phyloP scores from a whole-genome alignment of 2,329 filamentous ascomycete species.

The Ascochyta koolunga region DNA sequence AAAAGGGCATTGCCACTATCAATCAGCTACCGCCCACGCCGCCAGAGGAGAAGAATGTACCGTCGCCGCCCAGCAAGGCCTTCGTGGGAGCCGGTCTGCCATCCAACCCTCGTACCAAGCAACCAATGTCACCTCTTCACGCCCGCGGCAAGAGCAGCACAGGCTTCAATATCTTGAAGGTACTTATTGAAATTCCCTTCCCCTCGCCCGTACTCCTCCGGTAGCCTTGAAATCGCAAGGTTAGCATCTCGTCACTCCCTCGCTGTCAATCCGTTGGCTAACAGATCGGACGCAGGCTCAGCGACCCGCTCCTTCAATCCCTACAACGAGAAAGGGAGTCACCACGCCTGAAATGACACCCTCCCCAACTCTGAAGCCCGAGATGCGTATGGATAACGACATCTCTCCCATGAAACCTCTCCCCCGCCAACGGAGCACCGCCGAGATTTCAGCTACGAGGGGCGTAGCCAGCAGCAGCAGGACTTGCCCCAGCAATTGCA shows the following conservation, averaged over 20 bases:
- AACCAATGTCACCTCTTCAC: constrained; percentile 34
- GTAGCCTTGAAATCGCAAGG: constrained; percentile 15
- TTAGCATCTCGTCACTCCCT: neutral
- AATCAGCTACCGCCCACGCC: constrained; percentile 41
- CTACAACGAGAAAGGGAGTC: constrained; percentile 24
- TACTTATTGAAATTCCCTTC: constrained; percentile 36
- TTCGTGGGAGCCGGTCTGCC: constrained; percentile 36
- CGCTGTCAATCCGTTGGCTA: neutral
- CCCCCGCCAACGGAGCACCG: constrained; percentile 22
- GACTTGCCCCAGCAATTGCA: constrained; percentile 2
- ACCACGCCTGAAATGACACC: constrained; percentile 42
- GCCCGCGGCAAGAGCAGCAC: constrained; percentile 46
- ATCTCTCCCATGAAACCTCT: constrained; percentile 34
- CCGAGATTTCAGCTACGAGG: constrained; percentile 38
- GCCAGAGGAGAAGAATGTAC: constrained; percentile 24
- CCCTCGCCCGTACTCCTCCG: constrained; percentile 30
- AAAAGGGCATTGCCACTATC: constrained; percentile 6
- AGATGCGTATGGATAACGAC: constrained; percentile 18
- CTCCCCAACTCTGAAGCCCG: constrained; percentile 30
- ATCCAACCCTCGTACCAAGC: constrained; percentile 37
- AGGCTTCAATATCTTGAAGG: constrained; percentile 46
- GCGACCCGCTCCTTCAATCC: constrained; percentile 27
- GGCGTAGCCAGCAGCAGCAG: constrained; percentile 11
- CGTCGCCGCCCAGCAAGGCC: constrained; percentile 29
- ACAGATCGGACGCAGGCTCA: constrained; percentile 20